Evolutionary conservation across 176 grass and related monocot genomes (phyloP), one percentile per base, ranked within the genome.

Genomic region (Carex parvula): DNA sequence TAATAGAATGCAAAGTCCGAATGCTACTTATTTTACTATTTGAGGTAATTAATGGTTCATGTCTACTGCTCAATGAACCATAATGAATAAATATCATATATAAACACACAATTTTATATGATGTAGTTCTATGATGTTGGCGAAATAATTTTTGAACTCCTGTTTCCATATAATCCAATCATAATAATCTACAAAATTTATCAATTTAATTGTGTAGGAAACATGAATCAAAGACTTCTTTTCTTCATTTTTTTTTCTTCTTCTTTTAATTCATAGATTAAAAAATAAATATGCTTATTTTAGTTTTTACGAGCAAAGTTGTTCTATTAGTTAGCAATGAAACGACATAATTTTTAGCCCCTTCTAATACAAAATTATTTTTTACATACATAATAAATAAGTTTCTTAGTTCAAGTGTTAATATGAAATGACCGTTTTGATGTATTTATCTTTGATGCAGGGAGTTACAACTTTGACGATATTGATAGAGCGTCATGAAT

Each of bases 1-100:
- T 55, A 85, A 79, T 79, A 79, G 1, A 79, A 11, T 63, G 22
- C 32, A 79, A 85, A 48, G 66, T 64, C 68, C 21, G 66, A 79
- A 79, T 24, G 6, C 50, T 57, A 57, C 73, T 57, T 18, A 78
- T 32, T 78, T 78, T 33, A 57, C 26, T 54, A 2, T 26, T 77
- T 30, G 73, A 17, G 6, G 52, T 8, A 18, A 57, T 78, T 15
- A 56, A 78, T 78, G 52, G 6, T 78, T 78, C 52, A 78, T 1
- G 8, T 16, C 71, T 54, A 75, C 71, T 2, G 18, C 71, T 54
- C 44, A 53, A 18, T 74, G 17, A 21, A 74, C 70, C 44, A 24
- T 15, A 53, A 22, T 74, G 70, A 44, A 44, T 44, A 6, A 39
- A 39, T 39, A 39, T 39, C 37, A 39, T 29, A 29, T 29, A 29